These are phyloP conservation scores for Pascua guehoae DNA, from an alignment of 1,284 basidiomycete genomes.

Conservation along the genomic window DNA sequence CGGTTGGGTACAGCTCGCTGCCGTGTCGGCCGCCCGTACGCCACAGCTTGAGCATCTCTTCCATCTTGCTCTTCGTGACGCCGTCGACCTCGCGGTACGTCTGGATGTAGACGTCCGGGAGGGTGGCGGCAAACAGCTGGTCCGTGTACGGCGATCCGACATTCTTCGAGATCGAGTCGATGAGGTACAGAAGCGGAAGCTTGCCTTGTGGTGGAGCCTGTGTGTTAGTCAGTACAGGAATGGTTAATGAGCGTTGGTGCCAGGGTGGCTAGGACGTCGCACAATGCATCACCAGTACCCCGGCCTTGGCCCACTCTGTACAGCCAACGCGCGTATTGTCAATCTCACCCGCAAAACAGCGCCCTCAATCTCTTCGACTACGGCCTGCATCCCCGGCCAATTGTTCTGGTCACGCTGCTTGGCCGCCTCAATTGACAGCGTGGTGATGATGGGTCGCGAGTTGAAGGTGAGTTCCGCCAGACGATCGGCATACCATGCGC, in stretches of 20 bases:
- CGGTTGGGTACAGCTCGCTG: slow-evolving; percentile 62
- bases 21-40: slow-evolving; percentile 72
- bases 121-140: slow-evolving; percentile 65
- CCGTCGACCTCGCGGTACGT: slow-evolving; percentile 81
- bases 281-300: background rate
- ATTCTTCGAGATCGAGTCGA: slow-evolving; percentile 96
- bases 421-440: slow-evolving; percentile 89
- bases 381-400: slow-evolving; percentile 68
- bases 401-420: slow-evolving; percentile 59
- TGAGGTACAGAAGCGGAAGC: slow-evolving; percentile 86
- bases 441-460: slow-evolving; percentile 92
- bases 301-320: background rate
- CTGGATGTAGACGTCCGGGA: slow-evolving; percentile 73
- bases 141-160: slow-evolving; percentile 83
- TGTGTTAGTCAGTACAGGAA: slow-evolving; percentile 4
- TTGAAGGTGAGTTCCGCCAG: slow-evolving; percentile 87
- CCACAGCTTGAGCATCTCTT: slow-evolving; percentile 93
- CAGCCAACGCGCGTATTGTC: too few relatives aligned
- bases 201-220: slow-evolving; percentile 90
- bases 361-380: slow-evolving; percentile 80
- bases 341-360: slow-evolving; percentile 65
- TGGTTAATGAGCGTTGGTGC: background rate
- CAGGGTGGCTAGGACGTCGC: background rate
- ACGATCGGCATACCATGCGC: slow-evolving; percentile 64
- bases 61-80: slow-evolving; percentile 82